Evolutionary conservation across 1,284 basidiomycete species (phyloP), one percentile per base, ranked within the genome.

Genomic region (Apiotrichum sp.): DNA sequence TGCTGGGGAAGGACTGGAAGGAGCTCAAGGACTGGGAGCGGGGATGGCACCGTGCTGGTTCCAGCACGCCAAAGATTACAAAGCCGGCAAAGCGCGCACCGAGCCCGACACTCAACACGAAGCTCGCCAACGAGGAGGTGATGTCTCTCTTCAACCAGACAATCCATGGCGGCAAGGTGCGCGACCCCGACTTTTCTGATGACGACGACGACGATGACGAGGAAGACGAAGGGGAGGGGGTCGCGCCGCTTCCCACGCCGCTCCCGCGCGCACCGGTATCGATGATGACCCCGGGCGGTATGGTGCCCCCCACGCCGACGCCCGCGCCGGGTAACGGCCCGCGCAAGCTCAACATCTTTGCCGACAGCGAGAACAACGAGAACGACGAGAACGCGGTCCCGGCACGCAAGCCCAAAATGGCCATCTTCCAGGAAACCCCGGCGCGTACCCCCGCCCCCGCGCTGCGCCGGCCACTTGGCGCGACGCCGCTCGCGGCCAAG

Each of bases 91-190:
- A 36, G 34, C 84, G 64, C 82, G 85, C 7, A 85, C 86, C 0
- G 1, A 48, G 43, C 10, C 85, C 87, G 5, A 91, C 88, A 0
- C 84, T 90, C 60, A 89, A 89, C 69, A 91, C 88, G 45, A 92
- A 91, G 72, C 88, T 90, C 61, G 93, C 93, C 3, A 80, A 93
- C 51, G 87, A 84, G n/a, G 92, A 95, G 70, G 89, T 96, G 41
- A 90, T 90, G 77, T 86, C 86, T 56, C 89, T 96, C 85, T 93
- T 91, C 72, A 93, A 95, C 71, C 75, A 86, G 76, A 89, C 87
- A 0, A 81, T 82, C 48, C 72, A 72, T 45, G 73, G 69, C 13
- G 70, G 69, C 52, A 71, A 78, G 35, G 79, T 82, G 43, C 63
- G 64, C 44, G 63, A 72, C 11, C 73, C 56, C 34, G 66, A 70